phyloP scores from a whole-genome alignment of 2,329 filamentous ascomycete genomes.

The Penicillium sp. region DNA sequence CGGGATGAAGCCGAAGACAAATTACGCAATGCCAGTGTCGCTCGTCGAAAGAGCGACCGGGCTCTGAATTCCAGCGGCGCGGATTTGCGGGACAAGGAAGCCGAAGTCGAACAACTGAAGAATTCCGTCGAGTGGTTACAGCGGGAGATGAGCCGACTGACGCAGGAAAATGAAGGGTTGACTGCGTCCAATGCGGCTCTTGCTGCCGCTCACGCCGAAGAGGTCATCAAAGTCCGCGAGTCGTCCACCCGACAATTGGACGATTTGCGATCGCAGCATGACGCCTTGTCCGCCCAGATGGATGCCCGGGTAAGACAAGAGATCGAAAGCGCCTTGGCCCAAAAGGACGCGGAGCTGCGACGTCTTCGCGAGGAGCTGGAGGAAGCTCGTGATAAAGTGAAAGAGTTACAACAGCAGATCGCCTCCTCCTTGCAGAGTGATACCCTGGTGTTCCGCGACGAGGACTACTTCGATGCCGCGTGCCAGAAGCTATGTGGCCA shows the following conservation, averaged over 20 bases:
- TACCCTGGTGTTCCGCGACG: conserved; percentile 74
- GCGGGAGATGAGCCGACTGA: conserved; percentile 72
- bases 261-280: conserved; percentile 58
- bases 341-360: conserved; percentile 79
- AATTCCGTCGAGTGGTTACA: conserved; percentile 73
- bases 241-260: conserved; percentile 64
- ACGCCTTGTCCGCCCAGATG: conserved; percentile 57
- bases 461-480: conserved; percentile 90
- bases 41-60: conserved; percentile 51
- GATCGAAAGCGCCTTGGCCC: conserved; percentile 60
- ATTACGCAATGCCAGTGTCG: conserved; percentile 50
- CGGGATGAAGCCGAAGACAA: conserved; percentile 63
- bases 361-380: conserved; percentile 72
- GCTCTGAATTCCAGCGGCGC: conserved; percentile 60
- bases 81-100: conserved; percentile 72
- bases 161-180: conserved; percentile 75
- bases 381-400: conserved; percentile 58
- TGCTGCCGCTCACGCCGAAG: conserved; percentile 66
- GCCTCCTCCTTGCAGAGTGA: conserved; percentile 57
- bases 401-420: conserved; percentile 55
- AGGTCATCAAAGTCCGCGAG: conserved; percentile 59
- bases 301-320: conserved; percentile 57
- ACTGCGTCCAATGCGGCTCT: conserved; percentile 71
- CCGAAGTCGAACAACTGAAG: conserved; percentile 76
- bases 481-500: conserved; percentile 94